Evolutionary conservation across 2,329 filamentous ascomycete genomes (phyloP), one percentile per base, ranked within the genome.

Genomic region (Colletotrichum falcatum): DNA sequence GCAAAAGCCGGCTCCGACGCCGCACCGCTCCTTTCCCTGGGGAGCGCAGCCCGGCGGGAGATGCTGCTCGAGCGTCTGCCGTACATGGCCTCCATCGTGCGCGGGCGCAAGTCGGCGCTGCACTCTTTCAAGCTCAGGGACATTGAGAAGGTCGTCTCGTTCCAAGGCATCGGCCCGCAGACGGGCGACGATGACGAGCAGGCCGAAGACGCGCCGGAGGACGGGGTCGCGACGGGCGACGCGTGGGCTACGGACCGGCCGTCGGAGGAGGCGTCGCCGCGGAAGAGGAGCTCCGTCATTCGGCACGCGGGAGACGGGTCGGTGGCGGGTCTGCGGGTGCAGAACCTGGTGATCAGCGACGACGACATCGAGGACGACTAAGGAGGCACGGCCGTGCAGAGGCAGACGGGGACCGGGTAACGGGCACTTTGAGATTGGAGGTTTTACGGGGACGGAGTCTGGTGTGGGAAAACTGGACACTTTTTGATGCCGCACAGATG

Each of bases 61-160:
- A 87, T 96, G 83, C 81, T 98, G 0, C 87, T 98, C 30, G 94
- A 98, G 74, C 90, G 94, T 11, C 86, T 99, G 0, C 96, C 96
- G 0, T 98, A 97, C 79, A 90, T 96, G 85, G 86, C 91, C 1
- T 86, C 89, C 61, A 93, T 98, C 76, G 80, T 82, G 2, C 83
- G 85, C 20, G 77, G 81, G 39, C 77, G 81, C 73, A 82, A 81
- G 74, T 78, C 80, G 72, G 73, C 76, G 20, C 79, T 75, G 39
- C 75, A 75, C 28, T 76, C 75, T 20, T 76, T 83, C 70, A 80
- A 82, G n/a, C 80, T 87, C 2, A 84, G 83, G 61, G 89, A 91
- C 26, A 84, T 95, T 11, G 89, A 92, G 65, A 91, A 87, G 75
- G 87, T 97, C 9, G 91, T 91, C 0, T 86, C 86, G 2, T 92